Evolutionary conservation across 345 rosid species (phyloP).

Genomic region (Citrus medica): DNA sequence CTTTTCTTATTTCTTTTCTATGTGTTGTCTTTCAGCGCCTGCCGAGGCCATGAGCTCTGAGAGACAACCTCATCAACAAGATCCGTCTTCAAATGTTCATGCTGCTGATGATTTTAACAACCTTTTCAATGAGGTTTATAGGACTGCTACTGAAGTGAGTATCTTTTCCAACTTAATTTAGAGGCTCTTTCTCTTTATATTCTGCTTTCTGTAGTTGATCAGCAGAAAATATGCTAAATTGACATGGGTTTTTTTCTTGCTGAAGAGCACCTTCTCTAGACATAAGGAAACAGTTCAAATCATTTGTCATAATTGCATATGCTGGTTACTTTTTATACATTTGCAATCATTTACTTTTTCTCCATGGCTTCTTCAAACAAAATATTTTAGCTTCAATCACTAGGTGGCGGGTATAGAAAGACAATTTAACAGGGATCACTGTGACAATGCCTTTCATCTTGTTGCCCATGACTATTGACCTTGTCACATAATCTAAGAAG

Average conservation of each 20-base stretch:
- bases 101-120: conserved; percentile 33
- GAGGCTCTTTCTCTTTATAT: background rate
- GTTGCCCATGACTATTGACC: background rate
- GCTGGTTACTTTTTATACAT: background rate
- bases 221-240: background rate
- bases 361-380: background rate
- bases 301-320: background rate
- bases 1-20: background rate
- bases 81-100: conserved; percentile 19
- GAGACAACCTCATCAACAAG: conserved; percentile 28
- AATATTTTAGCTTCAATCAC: background rate
- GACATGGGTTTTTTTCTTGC: background rate
- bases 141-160: conserved; percentile 45
- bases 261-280: background rate
- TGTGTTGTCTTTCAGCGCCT: conserved; percentile 21
- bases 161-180: background rate
- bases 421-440: background rate
- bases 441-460: background rate
- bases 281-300: background rate
- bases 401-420: background rate
- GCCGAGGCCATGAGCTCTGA: conserved; percentile 33
- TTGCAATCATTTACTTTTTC: background rate
- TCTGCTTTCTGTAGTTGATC: background rate
- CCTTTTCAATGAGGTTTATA: conserved; percentile 52
- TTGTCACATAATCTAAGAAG: background rate